A percentile compares a stretch with the other conserved stretches of the same genome.
Conservation (phyloP, 1,284 basidiomycete species). For the Boletellus deceptivus region DNA sequence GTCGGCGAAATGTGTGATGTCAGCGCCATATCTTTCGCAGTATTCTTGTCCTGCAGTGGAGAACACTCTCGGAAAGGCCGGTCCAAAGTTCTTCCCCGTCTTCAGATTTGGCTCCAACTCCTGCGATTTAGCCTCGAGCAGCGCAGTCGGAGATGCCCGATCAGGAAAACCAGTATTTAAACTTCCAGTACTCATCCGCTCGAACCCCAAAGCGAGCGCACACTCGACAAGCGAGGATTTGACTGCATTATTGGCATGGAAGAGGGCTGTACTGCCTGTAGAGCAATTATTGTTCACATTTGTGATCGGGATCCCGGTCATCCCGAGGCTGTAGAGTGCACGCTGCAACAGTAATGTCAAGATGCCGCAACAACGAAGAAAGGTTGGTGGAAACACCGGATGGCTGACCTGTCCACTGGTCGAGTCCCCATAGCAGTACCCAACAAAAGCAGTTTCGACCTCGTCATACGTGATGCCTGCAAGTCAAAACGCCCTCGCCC, state of each 20-base stretch:
- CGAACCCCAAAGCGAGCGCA: constrained; percentile 83
- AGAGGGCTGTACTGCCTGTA: constrained; percentile 73
- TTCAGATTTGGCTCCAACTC: constrained; percentile 56
- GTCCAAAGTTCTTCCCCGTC: constrained; percentile 62
- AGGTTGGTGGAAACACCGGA: no score
- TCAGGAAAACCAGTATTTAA: constrained; percentile 71
- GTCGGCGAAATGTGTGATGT: constrained; percentile 66
- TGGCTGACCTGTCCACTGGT: constrained; percentile 66
- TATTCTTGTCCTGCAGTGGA: constrained; percentile 77
- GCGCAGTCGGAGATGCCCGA: constrained; percentile 54
- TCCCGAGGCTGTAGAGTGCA: constrained; percentile 78
- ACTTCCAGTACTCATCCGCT: constrained; percentile 80
- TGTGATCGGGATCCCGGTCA: constrained; percentile 81
- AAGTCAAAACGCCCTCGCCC: background rate
- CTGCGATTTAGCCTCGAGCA: constrained; percentile 43
- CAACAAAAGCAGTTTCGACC: constrained; percentile 76
- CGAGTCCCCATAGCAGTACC: constrained; percentile 78
- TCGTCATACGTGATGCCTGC: constrained; percentile 77
- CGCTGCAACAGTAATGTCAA: constrained; percentile 27
- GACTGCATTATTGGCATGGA: constrained; percentile 64
- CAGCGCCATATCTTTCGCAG: constrained; percentile 70
- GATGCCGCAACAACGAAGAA: background rate
- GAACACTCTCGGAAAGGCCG: constrained; percentile 71
- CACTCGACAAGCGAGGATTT: constrained; percentile 72
- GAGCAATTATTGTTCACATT: constrained; percentile 88